Base-by-base conservation (phyloP, 208 protist genomes). In the Crithidia brevicula region DNA sequence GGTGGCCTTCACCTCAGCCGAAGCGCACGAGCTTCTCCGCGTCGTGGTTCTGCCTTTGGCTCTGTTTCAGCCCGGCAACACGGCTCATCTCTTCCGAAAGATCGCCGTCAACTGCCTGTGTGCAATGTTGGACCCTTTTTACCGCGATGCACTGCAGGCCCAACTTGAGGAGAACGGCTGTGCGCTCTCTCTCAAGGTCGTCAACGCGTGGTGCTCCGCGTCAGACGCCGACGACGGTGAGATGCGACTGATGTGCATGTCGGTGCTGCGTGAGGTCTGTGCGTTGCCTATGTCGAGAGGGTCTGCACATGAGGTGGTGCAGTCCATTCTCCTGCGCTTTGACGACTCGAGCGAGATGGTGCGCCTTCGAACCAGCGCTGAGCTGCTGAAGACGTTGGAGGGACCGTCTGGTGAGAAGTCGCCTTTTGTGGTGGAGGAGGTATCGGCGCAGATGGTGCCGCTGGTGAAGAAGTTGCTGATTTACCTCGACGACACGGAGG, bases 211-310 rank as follows among this genome's bases (percentile, higher is more conserved):
- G 88, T 85, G 78, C 45, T 79, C 73, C 58, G 91, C 88, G 8
- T 86, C 88, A 2, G 91, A 96, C 74, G 82, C 84, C 46, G 91
- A 96, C 67, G 91, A 96, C 51, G 81, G 81, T 10, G 88, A 96
- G 60, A 91, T 96, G 84, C 81, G 91, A 18, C 83, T 96, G 0
- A 51, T 90, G n/a, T 96, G 88, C 67, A 79, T 92, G 76, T 78
- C 79, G 18, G 69, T 67, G 40, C 68, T 86, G 30, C 42, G 72
- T 9, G 77, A 88, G 36, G 66, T 96, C 0, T 87, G 67, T 28
- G 57, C 43, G 22, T 50, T 92, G 6, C 88, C 86, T 10, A 74
- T 91, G 68, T 70, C 75, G 30, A 69, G 47, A 5, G 88, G 91
- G 10, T 64, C 73, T 7, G 83, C 91, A 0, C 83, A 85, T 59